These are phyloP conservation scores for Blastocystis sp. DNA, from an alignment of 352 stramenopile species.

Conservation along the genomic window DNA sequence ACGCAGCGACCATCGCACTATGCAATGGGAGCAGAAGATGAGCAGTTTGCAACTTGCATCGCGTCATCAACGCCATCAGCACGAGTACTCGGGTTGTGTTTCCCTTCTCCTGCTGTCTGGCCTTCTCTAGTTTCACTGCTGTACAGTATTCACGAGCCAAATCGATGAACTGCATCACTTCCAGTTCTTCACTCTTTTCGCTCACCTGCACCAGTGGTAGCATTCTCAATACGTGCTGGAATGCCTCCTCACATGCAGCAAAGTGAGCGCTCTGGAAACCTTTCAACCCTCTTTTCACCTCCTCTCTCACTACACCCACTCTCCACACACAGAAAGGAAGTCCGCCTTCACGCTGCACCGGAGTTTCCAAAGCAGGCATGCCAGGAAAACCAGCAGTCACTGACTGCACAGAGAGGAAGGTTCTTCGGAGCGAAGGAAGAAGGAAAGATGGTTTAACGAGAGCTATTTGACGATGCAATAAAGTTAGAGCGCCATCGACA, in stretches of 20 bases:
- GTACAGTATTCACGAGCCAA: constrained; percentile 94
- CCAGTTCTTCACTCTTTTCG: constrained; percentile 78
- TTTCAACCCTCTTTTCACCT: constrained; percentile 84
- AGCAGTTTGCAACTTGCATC: constrained; percentile 92
- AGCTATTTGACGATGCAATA: constrained; percentile 95
- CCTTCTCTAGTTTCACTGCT: constrained; percentile 86
- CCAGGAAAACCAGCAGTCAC: constrained; percentile 76
- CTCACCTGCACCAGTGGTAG: constrained; percentile 89
- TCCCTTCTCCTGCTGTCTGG: constrained; percentile 67
- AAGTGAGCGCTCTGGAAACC: constrained; percentile 96
- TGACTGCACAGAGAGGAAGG: constrained; percentile 64
- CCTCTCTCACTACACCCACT: constrained; percentile 76
- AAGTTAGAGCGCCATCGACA: constrained; percentile 88
- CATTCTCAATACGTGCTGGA: constrained; percentile 81
- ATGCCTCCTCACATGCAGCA: constrained; percentile 82
- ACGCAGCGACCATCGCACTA: constrained; percentile 95
- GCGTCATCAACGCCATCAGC: constrained; percentile 95
- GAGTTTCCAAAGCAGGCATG: constrained; percentile 71
- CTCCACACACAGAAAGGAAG: constrained; percentile 81
- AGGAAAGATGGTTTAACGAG: constrained; percentile 78
- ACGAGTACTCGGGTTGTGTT: constrained; percentile 84
- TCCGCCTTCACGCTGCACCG: constrained; percentile 75
- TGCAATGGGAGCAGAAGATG: constrained; percentile 94
- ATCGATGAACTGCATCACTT: constrained; percentile 87
- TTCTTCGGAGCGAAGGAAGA: neutral